phyloP scores from a whole-genome alignment of 2,329 filamentous ascomycete genomes.

The Aspergillus flavus region DNA sequence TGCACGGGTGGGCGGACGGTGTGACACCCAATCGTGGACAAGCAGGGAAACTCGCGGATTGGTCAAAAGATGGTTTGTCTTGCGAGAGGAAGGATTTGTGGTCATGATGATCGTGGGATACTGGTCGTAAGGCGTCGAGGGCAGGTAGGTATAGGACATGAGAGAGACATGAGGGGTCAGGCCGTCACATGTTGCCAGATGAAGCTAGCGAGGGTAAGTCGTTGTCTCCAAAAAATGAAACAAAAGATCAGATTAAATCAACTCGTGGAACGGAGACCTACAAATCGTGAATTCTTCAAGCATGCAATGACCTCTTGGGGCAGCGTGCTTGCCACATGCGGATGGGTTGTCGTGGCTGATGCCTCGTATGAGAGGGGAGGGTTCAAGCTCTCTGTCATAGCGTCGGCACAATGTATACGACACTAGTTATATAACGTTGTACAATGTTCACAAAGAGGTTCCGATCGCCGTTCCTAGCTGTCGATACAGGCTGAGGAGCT shows the following conservation, averaged over 20 bases:
- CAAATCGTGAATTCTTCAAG: constrained; percentile 92
- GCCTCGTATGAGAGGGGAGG: constrained; percentile 75
- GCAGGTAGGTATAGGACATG: constrained; percentile 99
- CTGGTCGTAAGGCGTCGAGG: constrained; percentile 68
- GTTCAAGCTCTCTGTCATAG: constrained; percentile 55
- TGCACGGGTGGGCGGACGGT: constrained; percentile 77
- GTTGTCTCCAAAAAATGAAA: not conserved
- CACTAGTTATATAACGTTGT: not conserved
- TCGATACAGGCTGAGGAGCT: not conserved
- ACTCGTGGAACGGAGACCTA: constrained; percentile 50
- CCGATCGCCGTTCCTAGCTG: not conserved
- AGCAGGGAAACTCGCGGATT: constrained; percentile 90
- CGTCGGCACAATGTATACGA: not conserved
- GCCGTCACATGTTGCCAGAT: constrained; percentile 85
- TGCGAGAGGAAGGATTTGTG: constrained; percentile 71
- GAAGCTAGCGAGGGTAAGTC: constrained; percentile 63
- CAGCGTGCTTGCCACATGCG: constrained; percentile 68
- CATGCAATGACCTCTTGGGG: constrained; percentile 87
- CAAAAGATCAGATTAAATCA: not conserved
- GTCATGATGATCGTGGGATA: constrained; percentile 95
- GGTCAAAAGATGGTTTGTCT: constrained; percentile 74
- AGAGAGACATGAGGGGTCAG: constrained; percentile 89
- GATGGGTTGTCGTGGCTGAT: constrained; percentile 72
- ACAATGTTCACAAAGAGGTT: not conserved
- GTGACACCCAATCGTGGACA: constrained; percentile 98